Evolutionary conservation across 345 rosid species (phyloP), one percentile per base, ranked within the genome.

Genomic region (Aegle marmelos): DNA sequence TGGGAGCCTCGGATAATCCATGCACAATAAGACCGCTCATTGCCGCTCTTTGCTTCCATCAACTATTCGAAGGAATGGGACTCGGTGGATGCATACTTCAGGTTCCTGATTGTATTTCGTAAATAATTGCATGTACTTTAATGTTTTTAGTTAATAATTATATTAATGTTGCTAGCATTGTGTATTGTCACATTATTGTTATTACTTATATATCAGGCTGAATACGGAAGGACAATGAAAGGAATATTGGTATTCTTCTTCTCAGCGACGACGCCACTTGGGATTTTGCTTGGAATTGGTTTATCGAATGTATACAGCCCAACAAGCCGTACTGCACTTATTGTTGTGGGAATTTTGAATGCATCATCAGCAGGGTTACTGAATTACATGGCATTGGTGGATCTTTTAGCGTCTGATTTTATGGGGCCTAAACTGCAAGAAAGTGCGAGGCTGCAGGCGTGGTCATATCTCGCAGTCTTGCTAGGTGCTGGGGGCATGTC

Each of bases 251-350:
- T 72, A 58, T 53, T 84, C 24, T 85, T 89, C 28, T 87, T 87
- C 82, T 87, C 89, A 7, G 60, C 76, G n/a, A 85, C 90, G 13
- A 87, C 90, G 5, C 91, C 89, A 13, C n/a, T 71, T 9, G 90
- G 90, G 30, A 83, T 88, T 48, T 82, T 2, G 25, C 27, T 87
- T 2, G 91, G 88, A 9, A 82, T 89, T 70, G 80, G 81, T 4
- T 69, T 87, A 45, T 71, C 87, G 9, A 82, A 80, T 9, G 78
- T 53, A 10, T 85, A 87, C 62, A 50, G 83, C 41, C 82, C 79
- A 4, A 73, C 36, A 13, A 85, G 88, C 27, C 85, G 89, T 2
- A 83, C 79, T 3, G 83, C 90, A 0, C 79, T 87, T 22, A 83
- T 85, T 50, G 87, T 88, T 56, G 82, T 85, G 10, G 88, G 89